Conservation (phyloP, 2,329 filamentous ascomycete species). For the Trichophyton rubrum region DNA sequence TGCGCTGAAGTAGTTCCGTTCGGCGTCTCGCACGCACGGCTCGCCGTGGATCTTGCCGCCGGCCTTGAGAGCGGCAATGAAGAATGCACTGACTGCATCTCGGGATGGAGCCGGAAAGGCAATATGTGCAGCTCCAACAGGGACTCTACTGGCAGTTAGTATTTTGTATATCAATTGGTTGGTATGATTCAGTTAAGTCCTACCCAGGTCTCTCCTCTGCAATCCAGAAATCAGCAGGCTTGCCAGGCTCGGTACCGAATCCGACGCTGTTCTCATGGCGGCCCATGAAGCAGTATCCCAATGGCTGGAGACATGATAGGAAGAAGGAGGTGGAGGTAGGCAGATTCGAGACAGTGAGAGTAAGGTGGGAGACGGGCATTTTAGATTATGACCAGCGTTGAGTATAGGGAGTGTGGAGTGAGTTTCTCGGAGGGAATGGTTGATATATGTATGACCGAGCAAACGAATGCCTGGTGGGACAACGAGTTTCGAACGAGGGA, state of each 20-base stretch:
- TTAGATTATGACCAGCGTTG: not conserved
- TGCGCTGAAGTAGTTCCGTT: conserved; percentile 48
- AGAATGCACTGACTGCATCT: conserved; percentile 57
- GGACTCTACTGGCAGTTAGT: conserved; percentile 26
- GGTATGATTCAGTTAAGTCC: not conserved
- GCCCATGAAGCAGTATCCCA: conserved; percentile 61
- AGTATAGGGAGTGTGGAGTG: not conserved
- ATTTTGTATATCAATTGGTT: not conserved
- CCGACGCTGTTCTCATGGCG: conserved; percentile 49
- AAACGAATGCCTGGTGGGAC: not conserved
- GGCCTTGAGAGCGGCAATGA: conserved; percentile 54
- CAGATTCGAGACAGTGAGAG: conserved; percentile 61
- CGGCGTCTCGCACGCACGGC: conserved; percentile 41
- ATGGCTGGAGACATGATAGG: conserved; percentile 61
- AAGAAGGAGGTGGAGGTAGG: conserved; percentile 74
- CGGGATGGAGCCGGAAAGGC: conserved; percentile 57
- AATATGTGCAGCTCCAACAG: conserved; percentile 47
- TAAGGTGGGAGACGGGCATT: conserved; percentile 53
- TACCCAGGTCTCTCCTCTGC: conserved; percentile 49
- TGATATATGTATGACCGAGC: not conserved
- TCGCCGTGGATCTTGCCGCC: conserved; percentile 48
- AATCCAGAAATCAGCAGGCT: conserved; percentile 49
- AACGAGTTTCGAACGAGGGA: not conserved
- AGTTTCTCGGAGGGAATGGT: not conserved
- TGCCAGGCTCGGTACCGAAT: conserved; percentile 44